Percentiles rank a stretch among this genome's conserved stretches.
Evolutionary conservation across 345 rosid genomes (phyloP).

Genomic region (Hibiscus trionum): DNA sequence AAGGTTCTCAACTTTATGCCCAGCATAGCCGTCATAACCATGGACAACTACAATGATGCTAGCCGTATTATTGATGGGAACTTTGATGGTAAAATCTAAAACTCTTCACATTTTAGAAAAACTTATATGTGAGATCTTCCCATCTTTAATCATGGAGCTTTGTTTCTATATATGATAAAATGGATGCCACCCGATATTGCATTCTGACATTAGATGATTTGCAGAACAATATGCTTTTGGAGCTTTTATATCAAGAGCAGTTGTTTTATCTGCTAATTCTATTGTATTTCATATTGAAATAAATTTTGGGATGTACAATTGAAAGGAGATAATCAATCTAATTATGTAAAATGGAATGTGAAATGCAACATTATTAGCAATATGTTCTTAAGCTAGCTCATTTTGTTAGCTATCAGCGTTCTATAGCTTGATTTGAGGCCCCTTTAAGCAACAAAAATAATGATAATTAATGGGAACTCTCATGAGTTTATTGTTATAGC

Average conservation of each 20-base stretch:
- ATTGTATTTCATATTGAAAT: background rate
- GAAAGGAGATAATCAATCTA: background rate
- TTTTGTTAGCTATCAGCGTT: too few species aligned
- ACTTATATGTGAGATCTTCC: background rate
- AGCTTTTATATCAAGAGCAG: background rate
- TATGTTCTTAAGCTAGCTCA: too few species aligned
- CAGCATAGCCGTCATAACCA: conserved; percentile 78
- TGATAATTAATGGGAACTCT: too few species aligned
- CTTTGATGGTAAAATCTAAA: conserved; percentile 70
- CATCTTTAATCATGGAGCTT: background rate
- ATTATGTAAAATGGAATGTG: too few species aligned
- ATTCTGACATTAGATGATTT: background rate
- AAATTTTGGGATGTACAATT: background rate
- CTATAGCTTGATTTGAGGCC: too few species aligned
- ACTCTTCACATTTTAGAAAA: background rate
- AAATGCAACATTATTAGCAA: too few species aligned
- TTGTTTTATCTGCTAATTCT: background rate
- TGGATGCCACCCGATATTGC: background rate
- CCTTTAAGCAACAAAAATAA: too few species aligned
- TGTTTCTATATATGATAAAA: background rate
- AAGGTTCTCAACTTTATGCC: conserved; percentile 89
- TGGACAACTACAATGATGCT: conserved; percentile 93
- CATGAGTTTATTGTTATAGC: too few species aligned
- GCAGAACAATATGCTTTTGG: background rate
- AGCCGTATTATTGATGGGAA: conserved; percentile 89